phyloP scores from a whole-genome alignment of 345 rosid genomes.

The Kernera saxatilis region DNA sequence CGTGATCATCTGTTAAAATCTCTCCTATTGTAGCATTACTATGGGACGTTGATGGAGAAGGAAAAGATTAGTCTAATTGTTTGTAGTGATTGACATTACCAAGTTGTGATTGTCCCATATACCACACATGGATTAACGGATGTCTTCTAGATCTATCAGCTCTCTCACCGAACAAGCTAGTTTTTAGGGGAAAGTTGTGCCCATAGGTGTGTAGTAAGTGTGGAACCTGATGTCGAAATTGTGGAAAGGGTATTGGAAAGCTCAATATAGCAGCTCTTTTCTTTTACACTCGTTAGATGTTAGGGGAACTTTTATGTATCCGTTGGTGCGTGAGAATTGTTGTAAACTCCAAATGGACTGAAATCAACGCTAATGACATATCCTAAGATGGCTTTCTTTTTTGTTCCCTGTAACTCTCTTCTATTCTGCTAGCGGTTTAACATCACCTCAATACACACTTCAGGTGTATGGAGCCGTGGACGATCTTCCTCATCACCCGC shows the following conservation, averaged over 20 bases:
- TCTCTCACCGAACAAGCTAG: background rate
- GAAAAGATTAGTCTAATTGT: background rate
- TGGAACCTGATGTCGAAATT: background rate
- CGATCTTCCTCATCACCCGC: background rate
- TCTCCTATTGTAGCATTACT: background rate
- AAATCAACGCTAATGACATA: background rate
- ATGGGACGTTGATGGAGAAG: background rate
- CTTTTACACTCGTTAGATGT: background rate
- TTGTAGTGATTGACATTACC: background rate
- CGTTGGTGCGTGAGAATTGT: background rate
- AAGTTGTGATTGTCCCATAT: background rate
- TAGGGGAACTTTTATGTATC: background rate
- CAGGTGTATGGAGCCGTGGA: conserved; percentile 21
- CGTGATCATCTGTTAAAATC: background rate
- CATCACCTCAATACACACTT: background rate
- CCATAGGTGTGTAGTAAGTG: background rate
- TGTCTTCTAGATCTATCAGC: background rate
- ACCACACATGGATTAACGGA: background rate
- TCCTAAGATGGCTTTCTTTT: background rate
- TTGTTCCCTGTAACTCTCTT: background rate
- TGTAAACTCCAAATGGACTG: background rate
- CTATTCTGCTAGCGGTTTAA: background rate
- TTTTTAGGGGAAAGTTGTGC: background rate
- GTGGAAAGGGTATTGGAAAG: background rate
- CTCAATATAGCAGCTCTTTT: background rate